Percentiles rank a stretch among this genome's conserved stretches.
Conservation (phyloP, 1,139 yeast genomes). For the Meyerozyma carpophila region DNA sequence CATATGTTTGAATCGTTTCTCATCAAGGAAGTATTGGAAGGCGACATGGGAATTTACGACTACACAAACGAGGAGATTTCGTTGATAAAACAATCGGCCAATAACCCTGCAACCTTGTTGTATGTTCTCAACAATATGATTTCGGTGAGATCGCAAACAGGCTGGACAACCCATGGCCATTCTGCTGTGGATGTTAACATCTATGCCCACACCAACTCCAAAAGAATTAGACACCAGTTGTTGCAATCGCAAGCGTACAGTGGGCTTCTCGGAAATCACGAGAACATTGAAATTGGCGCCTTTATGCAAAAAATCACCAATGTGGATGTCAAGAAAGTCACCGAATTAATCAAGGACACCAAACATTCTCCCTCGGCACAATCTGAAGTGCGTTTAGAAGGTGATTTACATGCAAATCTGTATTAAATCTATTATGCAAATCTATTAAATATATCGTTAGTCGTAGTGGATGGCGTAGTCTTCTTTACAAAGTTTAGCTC, state of each 20-base stretch:
- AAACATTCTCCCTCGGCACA: conserved; percentile 31
- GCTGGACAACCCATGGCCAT: conserved; percentile 26
- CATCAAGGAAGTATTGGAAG: conserved; percentile 11
- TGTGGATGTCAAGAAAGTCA: conserved; percentile 47
- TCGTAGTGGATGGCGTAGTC: conserved; percentile 39
- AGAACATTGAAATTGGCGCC: conserved; percentile 43
- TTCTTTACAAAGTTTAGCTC: conserved; percentile 63
- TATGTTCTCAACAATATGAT: conserved; percentile 24
- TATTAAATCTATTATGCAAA: neutral
- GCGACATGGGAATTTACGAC: conserved; percentile 17
- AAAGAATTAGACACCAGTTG: neutral
- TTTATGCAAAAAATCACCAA: conserved; percentile 59
- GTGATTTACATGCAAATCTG: neutral
- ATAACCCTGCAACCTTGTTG: conserved; percentile 12
- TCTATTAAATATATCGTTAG: neutral
- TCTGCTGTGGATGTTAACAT: conserved; percentile 26
- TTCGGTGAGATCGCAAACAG: conserved; percentile 21
- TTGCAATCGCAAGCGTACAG: neutral
- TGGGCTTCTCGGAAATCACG: conserved; percentile 1
- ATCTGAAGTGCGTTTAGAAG: neutral
- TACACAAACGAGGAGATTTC: conserved; percentile 13
- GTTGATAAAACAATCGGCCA: conserved; percentile 8
- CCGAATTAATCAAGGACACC: conserved; percentile 41
- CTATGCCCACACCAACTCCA: conserved; percentile 21
- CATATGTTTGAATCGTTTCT: conserved; percentile 10